Percentiles rank a stretch among this genome's conserved stretches.
Conservation (phyloP, 108 stramenopile genomes). For the Cylindrotheca closterium region DNA sequence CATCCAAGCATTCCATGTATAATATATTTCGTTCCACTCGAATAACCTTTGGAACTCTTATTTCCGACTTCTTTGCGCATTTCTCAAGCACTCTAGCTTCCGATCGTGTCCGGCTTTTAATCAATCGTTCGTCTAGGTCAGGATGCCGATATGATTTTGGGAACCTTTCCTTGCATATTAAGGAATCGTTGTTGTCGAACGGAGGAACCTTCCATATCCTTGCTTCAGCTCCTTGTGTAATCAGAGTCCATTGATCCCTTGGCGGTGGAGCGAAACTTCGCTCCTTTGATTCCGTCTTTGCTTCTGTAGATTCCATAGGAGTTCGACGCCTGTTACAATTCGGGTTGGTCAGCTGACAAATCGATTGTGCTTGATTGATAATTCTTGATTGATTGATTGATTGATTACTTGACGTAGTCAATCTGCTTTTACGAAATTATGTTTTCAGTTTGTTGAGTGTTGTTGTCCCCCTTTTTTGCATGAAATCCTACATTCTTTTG, state of each 20-base stretch:
- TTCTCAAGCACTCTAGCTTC: constrained; percentile 44
- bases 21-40: constrained; percentile 39
- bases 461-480: too few relatives aligned
- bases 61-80: constrained; percentile 16
- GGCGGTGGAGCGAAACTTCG: constrained; percentile 13
- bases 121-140: constrained; percentile 85
- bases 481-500: too few relatives aligned
- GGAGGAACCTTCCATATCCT: constrained; percentile 65
- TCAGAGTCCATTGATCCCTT: constrained; percentile 47
- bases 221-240: constrained; percentile 88
- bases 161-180: constrained; percentile 87
- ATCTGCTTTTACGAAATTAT: too few relatives aligned
- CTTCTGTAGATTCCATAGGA: too few relatives aligned
- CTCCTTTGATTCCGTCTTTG: background rate
- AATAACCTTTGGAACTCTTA: constrained; percentile 43
- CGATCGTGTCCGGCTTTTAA: constrained; percentile 84
- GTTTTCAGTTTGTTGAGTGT: too few relatives aligned
- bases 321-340: too few relatives aligned
- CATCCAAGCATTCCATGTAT: constrained; percentile 68
- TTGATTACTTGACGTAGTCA: too few relatives aligned
- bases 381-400: too few relatives aligned
- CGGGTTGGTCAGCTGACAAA: too few relatives aligned
- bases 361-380: too few relatives aligned
- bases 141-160: constrained; percentile 94
- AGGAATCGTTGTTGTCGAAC: constrained; percentile 1